These are phyloP conservation scores for Chalara sp. DNA, from an alignment of 2,329 filamentous ascomycete species.

Conservation along the genomic window DNA sequence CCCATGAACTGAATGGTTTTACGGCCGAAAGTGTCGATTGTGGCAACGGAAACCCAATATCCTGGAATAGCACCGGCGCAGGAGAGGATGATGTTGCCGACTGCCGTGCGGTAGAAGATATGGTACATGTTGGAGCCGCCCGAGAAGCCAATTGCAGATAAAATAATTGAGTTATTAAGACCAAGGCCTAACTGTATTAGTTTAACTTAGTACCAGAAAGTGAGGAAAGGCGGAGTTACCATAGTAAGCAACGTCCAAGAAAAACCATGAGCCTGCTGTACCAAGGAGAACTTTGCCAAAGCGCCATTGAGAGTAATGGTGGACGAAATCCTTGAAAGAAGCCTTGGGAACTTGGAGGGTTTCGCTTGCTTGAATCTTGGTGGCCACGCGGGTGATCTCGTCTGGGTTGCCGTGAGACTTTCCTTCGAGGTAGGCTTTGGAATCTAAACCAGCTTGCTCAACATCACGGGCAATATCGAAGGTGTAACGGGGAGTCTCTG, in stretches of 20 bases:
- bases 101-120: conserved; percentile 63
- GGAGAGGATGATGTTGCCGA: conserved; percentile 72
- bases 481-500: conserved; percentile 82
- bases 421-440: conserved; percentile 65
- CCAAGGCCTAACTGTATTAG: conserved; percentile 43
- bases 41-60: conserved; percentile 72
- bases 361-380: conserved; percentile 44
- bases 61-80: conserved; percentile 74
- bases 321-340: conserved; percentile 63
- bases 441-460: conserved; percentile 65
- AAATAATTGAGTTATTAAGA: conserved; percentile 68
- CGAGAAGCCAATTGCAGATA: conserved; percentile 66
- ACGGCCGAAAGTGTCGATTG: conserved; percentile 71
- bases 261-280: conserved; percentile 82
- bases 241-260: conserved; percentile 51
- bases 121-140: conserved; percentile 58
- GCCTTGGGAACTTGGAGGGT: conserved; percentile 53
- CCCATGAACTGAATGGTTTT: conserved; percentile 67
- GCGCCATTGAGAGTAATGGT: conserved; percentile 64
- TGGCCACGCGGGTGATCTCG: conserved; percentile 55
- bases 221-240: conserved; percentile 3
- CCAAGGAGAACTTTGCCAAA: conserved; percentile 67
- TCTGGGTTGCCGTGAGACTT: conserved; percentile 56
- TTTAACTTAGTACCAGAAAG: conserved; percentile 38
- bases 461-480: conserved; percentile 75